These are phyloP conservation scores for Gilbertella persicaria DNA, from an alignment of 371 early-diverging fungal species.

Conservation along the genomic window DNA sequence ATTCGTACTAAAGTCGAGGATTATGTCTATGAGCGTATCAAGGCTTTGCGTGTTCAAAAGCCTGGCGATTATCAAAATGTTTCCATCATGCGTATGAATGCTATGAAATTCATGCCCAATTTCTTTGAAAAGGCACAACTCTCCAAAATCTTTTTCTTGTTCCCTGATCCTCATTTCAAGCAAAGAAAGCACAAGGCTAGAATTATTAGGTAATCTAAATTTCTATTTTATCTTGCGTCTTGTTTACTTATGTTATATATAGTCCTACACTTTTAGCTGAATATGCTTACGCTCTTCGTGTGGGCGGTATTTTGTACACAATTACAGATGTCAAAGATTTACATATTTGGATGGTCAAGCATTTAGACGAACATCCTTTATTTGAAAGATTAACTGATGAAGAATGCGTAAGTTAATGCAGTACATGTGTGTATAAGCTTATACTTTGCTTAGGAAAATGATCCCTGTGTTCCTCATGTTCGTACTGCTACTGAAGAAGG, in stretches of 20 bases:
- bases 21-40: slow-evolving; percentile 90
- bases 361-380: slow-evolving; percentile 91
- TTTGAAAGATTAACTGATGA: slow-evolving; percentile 87
- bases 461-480: slow-evolving; percentile 86
- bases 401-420: slow-evolving; percentile 62
- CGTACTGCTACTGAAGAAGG: slow-evolving; percentile 95
- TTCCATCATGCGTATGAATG: slow-evolving; percentile 97
- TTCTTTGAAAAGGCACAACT: slow-evolving; percentile 95
- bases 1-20: slow-evolving; percentile 97
- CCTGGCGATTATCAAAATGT: slow-evolving; percentile 91
- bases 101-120: slow-evolving; percentile 99
- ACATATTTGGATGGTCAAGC: slow-evolving; percentile 95
- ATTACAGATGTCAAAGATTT: slow-evolving; percentile 95
- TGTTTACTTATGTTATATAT: not conserved
- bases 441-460: slow-evolving; percentile 54
- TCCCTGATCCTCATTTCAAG: slow-evolving; percentile 99
- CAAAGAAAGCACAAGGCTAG: slow-evolving; percentile 99
- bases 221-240: not conserved
- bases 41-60: slow-evolving; percentile 83
- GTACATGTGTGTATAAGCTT: not conserved
- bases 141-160: slow-evolving; percentile 97
- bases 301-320: slow-evolving; percentile 94
- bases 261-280: slow-evolving; percentile 86
- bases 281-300: slow-evolving; percentile 91
- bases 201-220: slow-evolving; percentile 79